Evolutionary conservation across 2,329 filamentous ascomycete species (phyloP), one percentile per base, ranked within the genome.

Genomic region (Fusarium piperis): DNA sequence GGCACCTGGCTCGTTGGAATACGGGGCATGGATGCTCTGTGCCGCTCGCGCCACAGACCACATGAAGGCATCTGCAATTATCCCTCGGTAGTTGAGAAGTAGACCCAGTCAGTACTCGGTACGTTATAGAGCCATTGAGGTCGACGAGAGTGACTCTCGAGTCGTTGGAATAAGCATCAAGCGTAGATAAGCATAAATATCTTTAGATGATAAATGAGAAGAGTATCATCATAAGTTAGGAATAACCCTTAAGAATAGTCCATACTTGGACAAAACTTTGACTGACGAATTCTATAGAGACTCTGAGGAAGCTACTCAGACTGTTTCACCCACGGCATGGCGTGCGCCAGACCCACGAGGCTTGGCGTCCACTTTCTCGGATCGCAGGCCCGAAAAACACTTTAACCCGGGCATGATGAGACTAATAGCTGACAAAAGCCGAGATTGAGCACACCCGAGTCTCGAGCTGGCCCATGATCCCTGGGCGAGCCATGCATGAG

Each of bases 311-410:
- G 7, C 39, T 48, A 26, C 28, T n/a, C 23, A 28, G 5, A 23
- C 23, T 9, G 23, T 48, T 48, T n/a, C 44, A 28, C 44, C 3
- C 44, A 48, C 44, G 23, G 44, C 44, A 48, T 28, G 44, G 23
- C 46, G 44, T 58, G 26, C 32, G 16, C 6, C 3, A 23, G n/a
- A 62, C 36, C 36, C 35, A 36, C 38, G 30, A 55, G 30, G 35
- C 30, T 53, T 48, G 33, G 32, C 38, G 36, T 28, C 39, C 59
- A 39, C 51, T 48, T 72, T 67, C 64, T 57, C 74, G 74, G 74
- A 72, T 75, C 41, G 51, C 57, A 76, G 74, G 74, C 48, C 74
- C 74, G 74, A 48, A 58, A 53, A 55, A 33, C 38, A 48, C 39
- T 11, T 36, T 46, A 16, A 32, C 12, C 60, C 64, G n/a, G n/a